Percentiles rank a stretch among this genome's conserved stretches.
phyloP scores from a whole-genome alignment of 1,139 yeast genomes.

The Magnusiomyces ingens region DNA sequence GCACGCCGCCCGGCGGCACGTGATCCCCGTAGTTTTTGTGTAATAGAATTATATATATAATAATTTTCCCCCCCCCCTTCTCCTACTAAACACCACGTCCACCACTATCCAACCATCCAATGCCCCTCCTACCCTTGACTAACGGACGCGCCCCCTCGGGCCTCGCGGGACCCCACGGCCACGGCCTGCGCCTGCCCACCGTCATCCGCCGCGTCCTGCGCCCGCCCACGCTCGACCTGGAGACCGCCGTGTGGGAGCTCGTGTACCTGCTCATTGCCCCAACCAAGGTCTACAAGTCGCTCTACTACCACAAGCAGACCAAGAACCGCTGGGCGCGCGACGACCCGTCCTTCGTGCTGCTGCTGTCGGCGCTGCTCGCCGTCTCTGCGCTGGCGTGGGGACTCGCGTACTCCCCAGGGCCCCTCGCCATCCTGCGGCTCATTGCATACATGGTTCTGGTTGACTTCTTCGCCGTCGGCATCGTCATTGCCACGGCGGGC shows the following conservation, averaged over 20 bases:
- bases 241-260: constrained; percentile 90
- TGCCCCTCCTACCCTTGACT: too few species aligned
- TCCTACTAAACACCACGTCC: too few species aligned
- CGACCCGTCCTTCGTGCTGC: constrained; percentile 80
- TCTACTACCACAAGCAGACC: constrained; percentile 71
- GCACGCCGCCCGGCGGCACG: too few species aligned
- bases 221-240: constrained; percentile 82
- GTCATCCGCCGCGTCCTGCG: constrained; percentile 45
- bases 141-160: not conserved
- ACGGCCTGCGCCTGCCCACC: constrained; percentile 11
- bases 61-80: too few species aligned
- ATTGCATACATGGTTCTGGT: constrained; percentile 78
- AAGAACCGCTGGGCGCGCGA: constrained; percentile 76
- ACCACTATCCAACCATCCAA: too few species aligned
- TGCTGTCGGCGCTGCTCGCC: constrained; percentile 56
- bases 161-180: not conserved
- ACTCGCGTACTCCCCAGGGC: constrained; percentile 61
- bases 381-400: constrained; percentile 90
- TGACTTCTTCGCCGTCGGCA: constrained; percentile 71
- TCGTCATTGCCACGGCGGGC: constrained; percentile 58
- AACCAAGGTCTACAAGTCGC: constrained; percentile 70
- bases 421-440: constrained; percentile 53
- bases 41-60: too few species aligned
- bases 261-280: constrained; percentile 68
- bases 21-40: too few species aligned